Evolutionary conservation across 1,139 yeast species (phyloP), one percentile per base, ranked within the genome.

Genomic region (Diutina scorzettiae): DNA sequence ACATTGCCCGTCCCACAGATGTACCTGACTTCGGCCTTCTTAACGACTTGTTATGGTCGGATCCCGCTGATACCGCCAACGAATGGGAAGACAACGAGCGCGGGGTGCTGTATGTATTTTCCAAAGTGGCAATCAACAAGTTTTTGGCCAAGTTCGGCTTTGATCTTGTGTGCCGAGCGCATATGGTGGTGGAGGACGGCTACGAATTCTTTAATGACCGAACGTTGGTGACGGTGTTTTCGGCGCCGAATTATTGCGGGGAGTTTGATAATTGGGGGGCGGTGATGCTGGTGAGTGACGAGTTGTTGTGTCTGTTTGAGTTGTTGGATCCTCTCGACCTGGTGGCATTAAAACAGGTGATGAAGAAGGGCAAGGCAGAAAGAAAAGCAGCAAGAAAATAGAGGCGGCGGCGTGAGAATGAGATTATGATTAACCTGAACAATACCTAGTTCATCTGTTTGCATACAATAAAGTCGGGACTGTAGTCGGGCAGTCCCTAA

Each of bases 181-280:
- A 91, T 63, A 89, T 91, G 97, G 97, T 91, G 49, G 97, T 91
- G 21, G 97, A 91, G 57, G 98, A 91, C 58, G 98, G 98, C 1
- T 91, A 91, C 59, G 97, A 91, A 63, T 91, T 91, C 58, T 91
- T 91, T 64, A 89, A 89, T 58, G 96, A 89, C 58, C 72, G 95
- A 43, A 83, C 95, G 23, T 68, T 91, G 48, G 97, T 91, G 4
- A 91, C 98, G 0, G 96, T 91, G 12, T 91, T 91, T 59, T 78
- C 87, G 44, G 98, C 98, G 0, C 97, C 98, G 1, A 91, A 27
- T 11, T 27, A 27, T 11, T 91, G 98, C 63, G 97, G 98, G 32
- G 98, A 91, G 60, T 91, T 91, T 55, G 97, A 91, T 59, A 91
- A 91, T 57, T 91, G 96, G 96, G 98, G 97, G 19, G 97, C 97